These are phyloP conservation scores for Cercophora scortea DNA, from an alignment of 495 filamentous ascomycete genomes.

Conservation along the genomic window DNA sequence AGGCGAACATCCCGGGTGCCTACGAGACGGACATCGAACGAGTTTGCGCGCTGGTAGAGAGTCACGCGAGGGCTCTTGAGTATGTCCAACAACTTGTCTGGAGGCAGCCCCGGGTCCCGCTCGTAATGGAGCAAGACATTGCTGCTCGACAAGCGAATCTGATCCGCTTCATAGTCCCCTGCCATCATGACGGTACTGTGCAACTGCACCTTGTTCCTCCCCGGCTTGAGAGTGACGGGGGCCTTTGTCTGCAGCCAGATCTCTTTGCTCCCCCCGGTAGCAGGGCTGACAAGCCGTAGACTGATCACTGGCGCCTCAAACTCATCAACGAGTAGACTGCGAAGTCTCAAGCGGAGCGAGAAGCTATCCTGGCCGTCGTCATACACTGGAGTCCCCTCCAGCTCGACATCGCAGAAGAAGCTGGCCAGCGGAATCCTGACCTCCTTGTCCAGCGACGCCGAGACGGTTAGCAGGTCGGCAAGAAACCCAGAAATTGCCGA, in stretches of 20 bases:
- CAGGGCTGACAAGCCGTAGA: conserved; percentile 50
- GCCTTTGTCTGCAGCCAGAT: conserved; percentile 53
- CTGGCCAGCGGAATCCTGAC: conserved; percentile 57
- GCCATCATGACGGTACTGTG: conserved; percentile 53
- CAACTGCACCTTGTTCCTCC: conserved; percentile 44
- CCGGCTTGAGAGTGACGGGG: conserved; percentile 41
- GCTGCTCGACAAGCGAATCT: conserved; percentile 55
- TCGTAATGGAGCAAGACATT: conserved; percentile 67
- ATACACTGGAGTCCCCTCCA: conserved; percentile 65
- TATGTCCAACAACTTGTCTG: conserved; percentile 32
- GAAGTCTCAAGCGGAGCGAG: conserved; percentile 58
- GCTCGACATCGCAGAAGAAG: conserved; percentile 63
- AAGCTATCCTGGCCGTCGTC: conserved; percentile 71
- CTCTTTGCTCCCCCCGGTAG: conserved; percentile 45
- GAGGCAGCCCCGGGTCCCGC: conserved; percentile 29
- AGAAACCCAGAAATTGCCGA: conserved; percentile 55
- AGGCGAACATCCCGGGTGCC: conserved; percentile 58
- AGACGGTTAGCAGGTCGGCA: conserved; percentile 54
- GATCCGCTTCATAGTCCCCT: conserved; percentile 70
- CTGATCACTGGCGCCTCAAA: conserved; percentile 60
- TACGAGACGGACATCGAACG: conserved; percentile 38
- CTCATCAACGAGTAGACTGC: conserved; percentile 64
- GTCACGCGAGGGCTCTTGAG: conserved; percentile 36
- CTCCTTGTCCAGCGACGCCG: conserved; percentile 54
- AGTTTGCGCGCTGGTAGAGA: conserved; percentile 40